Percentiles rank a stretch among this genome's conserved stretches.
phyloP scores from a whole-genome alignment of 257 asterid genomes.

The Cinchona pubescens region DNA sequence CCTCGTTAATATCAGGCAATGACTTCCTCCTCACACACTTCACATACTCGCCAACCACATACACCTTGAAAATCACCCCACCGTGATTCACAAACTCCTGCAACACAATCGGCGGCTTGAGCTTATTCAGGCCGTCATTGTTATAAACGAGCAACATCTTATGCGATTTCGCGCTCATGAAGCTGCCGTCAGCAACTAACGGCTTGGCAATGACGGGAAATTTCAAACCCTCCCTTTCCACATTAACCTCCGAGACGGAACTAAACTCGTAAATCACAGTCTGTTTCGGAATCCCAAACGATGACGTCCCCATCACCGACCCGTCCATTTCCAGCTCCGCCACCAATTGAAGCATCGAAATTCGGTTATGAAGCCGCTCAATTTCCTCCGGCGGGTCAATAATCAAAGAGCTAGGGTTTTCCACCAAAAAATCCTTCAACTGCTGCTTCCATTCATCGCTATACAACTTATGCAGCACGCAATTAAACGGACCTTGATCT shows the following conservation, averaged over 20 bases:
- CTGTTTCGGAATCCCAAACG: conserved; percentile 67
- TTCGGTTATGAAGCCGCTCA: conserved; percentile 63
- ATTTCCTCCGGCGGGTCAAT: conserved; percentile 64
- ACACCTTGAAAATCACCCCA: conserved; percentile 72
- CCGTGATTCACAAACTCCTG: conserved; percentile 81
- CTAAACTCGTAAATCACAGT: conserved; percentile 44
- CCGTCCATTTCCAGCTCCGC: conserved; percentile 31
- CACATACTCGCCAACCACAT: conserved; percentile 72
- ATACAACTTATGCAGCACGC: conserved; percentile 62
- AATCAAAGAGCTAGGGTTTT: conserved; percentile 45
- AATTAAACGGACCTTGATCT: conserved; percentile 73
- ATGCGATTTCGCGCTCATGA: conserved; percentile 74
- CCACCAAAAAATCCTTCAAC: conserved; percentile 39
- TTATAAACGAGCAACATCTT: conserved; percentile 62
- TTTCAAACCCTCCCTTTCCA: conserved; percentile 47
- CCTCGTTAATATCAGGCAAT: conserved; percentile 57
- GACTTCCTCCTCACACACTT: conserved; percentile 76
- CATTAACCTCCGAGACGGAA: conserved; percentile 33
- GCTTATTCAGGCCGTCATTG: conserved; percentile 53
- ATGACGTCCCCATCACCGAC: conserved; percentile 18
- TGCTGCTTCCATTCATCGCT: conserved; percentile 60
- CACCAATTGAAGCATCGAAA: conserved; percentile 68
- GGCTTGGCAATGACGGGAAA: conserved; percentile 76
- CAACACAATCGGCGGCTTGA: conserved; percentile 66
- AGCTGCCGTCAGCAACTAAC: conserved; percentile 70